phyloP scores from a whole-genome alignment of 768 basidiomycete genomes.

The Hygrophoropsis aurantiaca region DNA sequence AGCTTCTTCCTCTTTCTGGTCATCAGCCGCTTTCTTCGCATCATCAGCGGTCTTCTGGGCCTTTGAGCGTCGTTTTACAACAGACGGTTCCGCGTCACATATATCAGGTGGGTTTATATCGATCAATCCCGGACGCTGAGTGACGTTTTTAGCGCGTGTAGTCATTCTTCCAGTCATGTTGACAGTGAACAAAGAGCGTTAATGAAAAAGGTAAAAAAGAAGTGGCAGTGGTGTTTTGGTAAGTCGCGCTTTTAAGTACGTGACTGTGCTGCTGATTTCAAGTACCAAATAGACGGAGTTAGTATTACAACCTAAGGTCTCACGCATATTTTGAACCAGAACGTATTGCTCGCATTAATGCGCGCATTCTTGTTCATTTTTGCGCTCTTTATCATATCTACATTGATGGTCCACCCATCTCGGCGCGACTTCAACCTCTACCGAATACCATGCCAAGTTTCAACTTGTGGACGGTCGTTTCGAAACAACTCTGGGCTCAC shows the following conservation, averaged over 20 bases:
- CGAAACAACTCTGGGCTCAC: too few relatives aligned
- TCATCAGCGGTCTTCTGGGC: slow-evolving; percentile 8
- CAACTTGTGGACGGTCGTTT: slow-evolving; percentile 1
- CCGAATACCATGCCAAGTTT: neutral
- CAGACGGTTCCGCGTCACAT: neutral
- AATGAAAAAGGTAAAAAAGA: neutral
- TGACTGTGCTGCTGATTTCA: neutral
- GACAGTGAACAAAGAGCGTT: neutral
- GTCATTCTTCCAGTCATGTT: neutral
- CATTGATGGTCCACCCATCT: neutral
- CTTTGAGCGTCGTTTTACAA: slow-evolving; percentile 4
- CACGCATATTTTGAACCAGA: too few relatives aligned
- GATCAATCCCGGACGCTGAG: slow-evolving; percentile 6
- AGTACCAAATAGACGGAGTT: neutral
- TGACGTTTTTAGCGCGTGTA: slow-evolving; percentile 1
- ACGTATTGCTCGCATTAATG: neutral
- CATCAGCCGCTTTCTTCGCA: neutral
- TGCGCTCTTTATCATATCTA: too few relatives aligned
- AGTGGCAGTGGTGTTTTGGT: neutral
- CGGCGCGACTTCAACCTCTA: neutral
- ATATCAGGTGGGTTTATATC: neutral
- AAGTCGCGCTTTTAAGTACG: neutral
- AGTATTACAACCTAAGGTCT: neutral
- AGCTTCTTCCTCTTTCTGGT: neutral
- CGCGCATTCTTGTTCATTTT: too few relatives aligned